A percentile compares a stretch with the other conserved stretches of the same genome.
Conservation (phyloP, 176 grass and related monocot species). For the Poa pratensis region DNA sequence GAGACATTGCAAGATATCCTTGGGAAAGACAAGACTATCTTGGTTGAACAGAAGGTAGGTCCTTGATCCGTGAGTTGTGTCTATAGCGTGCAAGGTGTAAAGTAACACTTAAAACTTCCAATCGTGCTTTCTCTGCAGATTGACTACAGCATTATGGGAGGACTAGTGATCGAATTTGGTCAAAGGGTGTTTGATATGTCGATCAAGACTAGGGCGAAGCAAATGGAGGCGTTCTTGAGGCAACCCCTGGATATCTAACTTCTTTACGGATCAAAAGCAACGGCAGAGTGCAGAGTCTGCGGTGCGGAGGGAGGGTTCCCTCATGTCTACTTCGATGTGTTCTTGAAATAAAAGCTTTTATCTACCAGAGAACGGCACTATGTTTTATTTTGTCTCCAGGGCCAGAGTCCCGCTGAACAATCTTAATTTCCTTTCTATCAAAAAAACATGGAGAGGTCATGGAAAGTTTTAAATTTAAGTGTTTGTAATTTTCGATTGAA, state of each 20-base stretch:
- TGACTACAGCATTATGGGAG: constrained; percentile 87
- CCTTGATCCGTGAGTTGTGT: neutral
- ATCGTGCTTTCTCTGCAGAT: constrained; percentile 51
- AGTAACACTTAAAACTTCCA: neutral
- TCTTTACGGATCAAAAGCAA: constrained; percentile 35
- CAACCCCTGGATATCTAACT: constrained; percentile 73
- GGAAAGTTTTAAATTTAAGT: constrained; percentile 28
- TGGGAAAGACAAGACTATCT: constrained; percentile 76
- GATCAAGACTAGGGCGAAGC: constrained; percentile 90
- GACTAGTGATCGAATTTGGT: constrained; percentile 78
- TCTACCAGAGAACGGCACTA: constrained; percentile 41
- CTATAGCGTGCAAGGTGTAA: neutral
- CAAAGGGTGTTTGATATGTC: constrained; percentile 93
- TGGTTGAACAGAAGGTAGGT: constrained; percentile 90
- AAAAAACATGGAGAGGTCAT: constrained; percentile 36
- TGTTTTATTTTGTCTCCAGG: constrained; percentile 48
- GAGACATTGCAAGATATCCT: constrained; percentile 73
- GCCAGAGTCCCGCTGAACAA: constrained; percentile 37
- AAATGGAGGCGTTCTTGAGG: constrained; percentile 91
- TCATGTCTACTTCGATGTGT: constrained; percentile 43
- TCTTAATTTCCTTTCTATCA: constrained; percentile 41
- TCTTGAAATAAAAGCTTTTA: constrained; percentile 59
- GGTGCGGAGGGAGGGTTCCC: constrained; percentile 35
- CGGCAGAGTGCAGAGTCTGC: constrained; percentile 24
- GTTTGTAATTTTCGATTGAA: constrained; percentile 13